These are phyloP conservation scores for Monosporascus sp. DNA, from an alignment of 2,329 filamentous ascomycete species.

Conservation along the genomic window DNA sequence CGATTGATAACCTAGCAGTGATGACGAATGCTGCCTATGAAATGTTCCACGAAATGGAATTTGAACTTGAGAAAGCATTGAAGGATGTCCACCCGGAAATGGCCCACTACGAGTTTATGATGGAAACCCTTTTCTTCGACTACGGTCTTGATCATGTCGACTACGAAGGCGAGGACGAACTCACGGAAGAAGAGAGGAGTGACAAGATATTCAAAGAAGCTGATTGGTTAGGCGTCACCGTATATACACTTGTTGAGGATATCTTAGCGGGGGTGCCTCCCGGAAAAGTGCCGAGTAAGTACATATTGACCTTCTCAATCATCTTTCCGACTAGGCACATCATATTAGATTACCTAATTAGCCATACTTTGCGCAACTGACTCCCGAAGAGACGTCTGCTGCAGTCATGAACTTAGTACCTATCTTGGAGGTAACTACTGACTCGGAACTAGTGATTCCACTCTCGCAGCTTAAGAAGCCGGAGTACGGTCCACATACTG, in stretches of 20 bases:
- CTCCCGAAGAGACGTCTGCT: no score
- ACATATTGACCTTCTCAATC: no score
- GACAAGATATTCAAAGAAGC: constrained; percentile 23
- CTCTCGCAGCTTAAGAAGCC: constrained; percentile 2
- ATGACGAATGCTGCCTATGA: constrained; percentile 29
- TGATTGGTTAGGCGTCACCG: constrained; percentile 22
- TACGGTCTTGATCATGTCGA: constrained; percentile 24
- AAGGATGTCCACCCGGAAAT: constrained; percentile 5
- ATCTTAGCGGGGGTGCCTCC: constrained; percentile 13
- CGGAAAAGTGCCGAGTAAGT: constrained; percentile 18
- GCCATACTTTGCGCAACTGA: no score
- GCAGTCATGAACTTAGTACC: no score
- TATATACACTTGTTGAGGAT: constrained; percentile 12
- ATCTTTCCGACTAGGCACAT: no score
- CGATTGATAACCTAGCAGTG: constrained; percentile 20
- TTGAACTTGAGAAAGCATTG: constrained; percentile 17
- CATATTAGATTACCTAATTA: no score
- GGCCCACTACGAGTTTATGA: constrained; percentile 19
- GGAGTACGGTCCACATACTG: constrained; percentile 15
- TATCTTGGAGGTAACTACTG: background rate
- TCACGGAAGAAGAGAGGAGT: constrained; percentile 12
- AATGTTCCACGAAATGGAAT: constrained; percentile 25
- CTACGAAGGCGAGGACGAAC: constrained; percentile 15
- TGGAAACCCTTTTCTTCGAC: constrained; percentile 21
- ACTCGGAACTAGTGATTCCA: constrained; percentile 3